Evolutionary conservation across 2,329 filamentous ascomycete species (phyloP).

Genomic region (Fusarium fujikuroi): DNA sequence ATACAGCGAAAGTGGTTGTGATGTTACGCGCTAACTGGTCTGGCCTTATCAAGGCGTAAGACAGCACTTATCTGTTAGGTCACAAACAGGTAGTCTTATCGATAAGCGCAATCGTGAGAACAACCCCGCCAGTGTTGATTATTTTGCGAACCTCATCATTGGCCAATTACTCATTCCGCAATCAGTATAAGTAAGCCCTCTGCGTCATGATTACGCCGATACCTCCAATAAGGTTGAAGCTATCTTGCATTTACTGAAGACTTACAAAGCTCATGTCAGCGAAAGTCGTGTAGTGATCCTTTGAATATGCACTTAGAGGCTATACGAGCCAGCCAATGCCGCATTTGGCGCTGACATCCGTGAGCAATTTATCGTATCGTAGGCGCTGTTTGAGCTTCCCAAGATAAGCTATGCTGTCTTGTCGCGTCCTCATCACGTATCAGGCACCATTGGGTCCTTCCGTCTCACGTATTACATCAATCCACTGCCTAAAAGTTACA

Average conservation of each 20-base stretch:
- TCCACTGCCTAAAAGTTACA: neutral
- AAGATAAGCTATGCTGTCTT: neutral
- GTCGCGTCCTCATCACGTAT: neutral
- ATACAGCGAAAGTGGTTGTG: accelerated
- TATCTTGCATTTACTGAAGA: neutral
- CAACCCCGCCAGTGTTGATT: neutral
- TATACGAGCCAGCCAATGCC: neutral
- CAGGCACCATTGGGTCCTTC: neutral
- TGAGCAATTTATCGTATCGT: neutral
- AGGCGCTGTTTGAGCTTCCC: neutral
- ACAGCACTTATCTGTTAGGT: neutral
- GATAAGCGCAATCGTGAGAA: neutral
- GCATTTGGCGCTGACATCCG: neutral
- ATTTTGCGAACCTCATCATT: neutral
- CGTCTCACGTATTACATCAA: neutral
- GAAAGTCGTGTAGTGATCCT: neutral
- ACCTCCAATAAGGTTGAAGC: neutral
- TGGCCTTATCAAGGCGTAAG: accelerated
- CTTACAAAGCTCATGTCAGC: neutral
- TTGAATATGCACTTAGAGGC: conserved; percentile 9
- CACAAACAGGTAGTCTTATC: accelerated
- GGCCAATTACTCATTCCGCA: neutral
- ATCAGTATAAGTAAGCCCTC: neutral
- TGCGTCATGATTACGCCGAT: conserved; percentile 15
- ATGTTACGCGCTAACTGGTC: neutral